These are phyloP conservation scores for Talinum fruticosum DNA, from an alignment of 148 eudicot genomes.

Conservation along the genomic window DNA sequence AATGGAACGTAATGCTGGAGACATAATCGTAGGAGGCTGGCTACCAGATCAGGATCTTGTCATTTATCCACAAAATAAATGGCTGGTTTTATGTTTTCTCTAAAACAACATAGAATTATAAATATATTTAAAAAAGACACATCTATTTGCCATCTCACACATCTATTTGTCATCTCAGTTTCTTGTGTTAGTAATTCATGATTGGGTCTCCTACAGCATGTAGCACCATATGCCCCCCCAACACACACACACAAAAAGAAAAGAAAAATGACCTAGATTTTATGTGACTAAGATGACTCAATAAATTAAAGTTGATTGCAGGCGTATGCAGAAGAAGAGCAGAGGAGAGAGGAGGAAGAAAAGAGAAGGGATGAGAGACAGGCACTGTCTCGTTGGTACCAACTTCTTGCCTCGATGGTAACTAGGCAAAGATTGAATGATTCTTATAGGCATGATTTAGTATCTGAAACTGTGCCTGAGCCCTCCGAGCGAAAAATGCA, in stretches of 20 bases:
- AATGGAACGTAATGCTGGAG: background rate
- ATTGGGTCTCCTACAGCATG: too few relatives aligned
- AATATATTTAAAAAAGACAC: too few relatives aligned
- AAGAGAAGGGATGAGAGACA: conserved; percentile 56
- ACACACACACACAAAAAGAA: too few relatives aligned
- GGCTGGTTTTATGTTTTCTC: background rate
- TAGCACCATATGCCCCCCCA: too few relatives aligned
- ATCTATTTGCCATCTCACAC: background rate
- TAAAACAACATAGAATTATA: background rate
- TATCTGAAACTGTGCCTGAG: conserved; percentile 28
- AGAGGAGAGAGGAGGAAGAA: conserved; percentile 74
- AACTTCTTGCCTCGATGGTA: conserved; percentile 81
- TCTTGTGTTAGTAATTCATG: background rate
- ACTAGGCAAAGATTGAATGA: conserved; percentile 72
- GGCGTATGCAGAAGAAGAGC: conserved; percentile 89
- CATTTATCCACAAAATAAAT: too few relatives aligned
- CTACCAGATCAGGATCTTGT: background rate
- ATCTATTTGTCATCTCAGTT: background rate
- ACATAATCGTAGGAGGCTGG: background rate
- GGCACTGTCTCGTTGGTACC: conserved; percentile 91
- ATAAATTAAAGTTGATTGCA: conserved; percentile 25
- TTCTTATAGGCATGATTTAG: conserved; percentile 40
- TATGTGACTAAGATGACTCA: background rate
- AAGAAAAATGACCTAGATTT: too few relatives aligned
- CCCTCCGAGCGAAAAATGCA: conserved; percentile 27